Percentiles rank a stretch among this genome's conserved stretches.
Evolutionary conservation across 1,139 yeast genomes (phyloP).

Genomic region (Suhomyces atakaporum): DNA sequence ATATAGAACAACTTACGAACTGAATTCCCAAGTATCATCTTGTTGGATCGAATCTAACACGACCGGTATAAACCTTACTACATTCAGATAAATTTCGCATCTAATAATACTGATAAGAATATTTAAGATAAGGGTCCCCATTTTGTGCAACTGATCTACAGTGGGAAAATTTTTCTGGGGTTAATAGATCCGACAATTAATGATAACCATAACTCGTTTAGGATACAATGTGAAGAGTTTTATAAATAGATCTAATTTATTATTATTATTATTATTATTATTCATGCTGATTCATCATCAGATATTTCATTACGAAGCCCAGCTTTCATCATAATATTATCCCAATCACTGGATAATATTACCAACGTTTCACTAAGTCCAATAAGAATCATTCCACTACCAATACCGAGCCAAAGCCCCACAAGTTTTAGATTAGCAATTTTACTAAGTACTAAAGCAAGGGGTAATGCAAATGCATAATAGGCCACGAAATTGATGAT

Average conservation of each 20-base stretch:
- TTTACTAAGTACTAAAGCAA: constrained; percentile 67
- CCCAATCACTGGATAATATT: constrained; percentile 46
- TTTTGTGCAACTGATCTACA: constrained; percentile 2
- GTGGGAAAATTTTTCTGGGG: constrained; percentile 1
- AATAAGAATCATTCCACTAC: constrained; percentile 71
- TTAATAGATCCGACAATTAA: neutral
- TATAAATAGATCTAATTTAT: no score
- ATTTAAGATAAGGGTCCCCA: constrained; percentile 2
- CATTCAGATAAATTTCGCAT: constrained; percentile 3
- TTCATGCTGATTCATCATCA: constrained; percentile 15
- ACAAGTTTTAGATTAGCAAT: constrained; percentile 50
- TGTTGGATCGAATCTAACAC: neutral
- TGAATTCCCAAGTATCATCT: neutral
- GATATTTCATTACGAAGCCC: constrained; percentile 28
- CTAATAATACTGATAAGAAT: neutral
- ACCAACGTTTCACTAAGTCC: constrained; percentile 57
- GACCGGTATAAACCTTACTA: constrained; percentile 1
- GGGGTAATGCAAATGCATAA: constrained; percentile 69
- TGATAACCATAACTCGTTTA: neutral
- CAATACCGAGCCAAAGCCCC: constrained; percentile 91
- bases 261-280: no score
- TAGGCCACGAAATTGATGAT: constrained; percentile 73
- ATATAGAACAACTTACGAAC: no score
- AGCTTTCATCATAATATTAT: constrained; percentile 35
- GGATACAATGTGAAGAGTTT: no score